phyloP scores from a whole-genome alignment of 306 rosid species.

The Cucumis sativus region Cucumber_9930_V3 NC_026661.2:679001-679500 shows the following conservation, averaged over 20 bases:
- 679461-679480: background rate
- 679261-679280: background rate
- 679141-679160: background rate
- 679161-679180: background rate
- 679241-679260: background rate
- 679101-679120: constrained; percentile 15
- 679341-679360: background rate
- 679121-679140: constrained; percentile 5
- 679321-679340: background rate
- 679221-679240: background rate
- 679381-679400: background rate
- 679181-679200: background rate
- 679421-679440: background rate
- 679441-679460: background rate
- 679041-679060: background rate
- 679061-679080: background rate
- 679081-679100: background rate
- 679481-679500: background rate
- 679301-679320: background rate
- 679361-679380: background rate
- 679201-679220: background rate
- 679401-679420: background rate
- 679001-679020: constrained; percentile 13
- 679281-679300: background rate
- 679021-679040: constrained; percentile 4